These are phyloP conservation scores for Torrubiella hemipterigena DNA, from an alignment of 2,329 filamentous ascomycete genomes.

Conservation along the genomic window DNA sequence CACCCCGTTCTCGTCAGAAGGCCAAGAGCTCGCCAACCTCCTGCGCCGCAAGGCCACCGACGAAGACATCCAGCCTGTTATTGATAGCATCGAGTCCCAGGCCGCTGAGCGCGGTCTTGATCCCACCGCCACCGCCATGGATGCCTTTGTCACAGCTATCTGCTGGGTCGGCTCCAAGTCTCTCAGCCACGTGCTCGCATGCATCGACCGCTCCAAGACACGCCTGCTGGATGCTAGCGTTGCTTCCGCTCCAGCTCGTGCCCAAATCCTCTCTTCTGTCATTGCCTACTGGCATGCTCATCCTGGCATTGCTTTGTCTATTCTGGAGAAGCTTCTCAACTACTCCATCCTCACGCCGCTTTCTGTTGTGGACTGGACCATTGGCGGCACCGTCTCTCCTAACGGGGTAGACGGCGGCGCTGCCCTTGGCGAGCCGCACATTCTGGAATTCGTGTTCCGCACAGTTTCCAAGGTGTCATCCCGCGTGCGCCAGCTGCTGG, in stretches of 20 bases:
- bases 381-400: constrained; percentile 46
- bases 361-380: constrained; percentile 81
- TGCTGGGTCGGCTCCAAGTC: constrained; percentile 93
- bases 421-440: constrained; percentile 59
- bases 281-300: constrained; percentile 91
- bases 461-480: constrained; percentile 86
- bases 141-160: constrained; percentile 87
- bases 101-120: constrained; percentile 63
- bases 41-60: constrained; percentile 77
- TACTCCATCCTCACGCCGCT: constrained; percentile 86
- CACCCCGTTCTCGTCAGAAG: constrained; percentile 72
- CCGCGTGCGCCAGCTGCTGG: constrained; percentile 70
- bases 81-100: constrained; percentile 70
- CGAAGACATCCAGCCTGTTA: constrained; percentile 71
- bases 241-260: constrained; percentile 61
- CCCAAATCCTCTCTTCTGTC: constrained; percentile 82
- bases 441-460: constrained; percentile 82
- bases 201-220: constrained; percentile 89
- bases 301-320: constrained; percentile 80
- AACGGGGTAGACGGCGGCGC: constrained; percentile 41
- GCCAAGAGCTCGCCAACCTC: constrained; percentile 66
- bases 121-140: constrained; percentile 74
- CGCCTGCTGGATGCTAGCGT: constrained; percentile 70
- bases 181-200: constrained; percentile 87
- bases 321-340: constrained; percentile 93